Evolutionary conservation across 805 yeast genomes (phyloP).

Genomic region (Yarrowia divulgata): DNA sequence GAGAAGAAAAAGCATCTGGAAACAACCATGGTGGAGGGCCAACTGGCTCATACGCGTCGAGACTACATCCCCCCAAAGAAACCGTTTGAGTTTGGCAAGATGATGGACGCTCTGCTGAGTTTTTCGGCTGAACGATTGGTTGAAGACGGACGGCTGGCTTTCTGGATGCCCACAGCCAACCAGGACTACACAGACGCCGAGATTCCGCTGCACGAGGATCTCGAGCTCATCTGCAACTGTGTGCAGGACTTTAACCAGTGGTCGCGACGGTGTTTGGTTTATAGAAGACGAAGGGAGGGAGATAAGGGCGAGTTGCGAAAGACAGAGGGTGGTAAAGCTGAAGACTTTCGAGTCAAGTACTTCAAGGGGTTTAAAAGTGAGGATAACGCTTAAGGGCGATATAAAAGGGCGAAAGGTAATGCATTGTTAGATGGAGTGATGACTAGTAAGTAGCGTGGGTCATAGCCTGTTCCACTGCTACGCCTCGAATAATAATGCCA

Average conservation of each 20-base stretch:
- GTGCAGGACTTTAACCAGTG: constrained; percentile 92
- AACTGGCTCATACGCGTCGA: constrained; percentile 72
- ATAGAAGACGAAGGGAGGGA: constrained; percentile 62
- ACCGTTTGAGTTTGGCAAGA: constrained; percentile 78
- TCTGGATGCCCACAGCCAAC: constrained; percentile 98
- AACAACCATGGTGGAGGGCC: constrained; percentile 72
- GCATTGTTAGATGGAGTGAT: not conserved
- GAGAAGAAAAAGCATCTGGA: constrained; percentile 54
- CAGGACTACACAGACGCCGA: constrained; percentile 70
- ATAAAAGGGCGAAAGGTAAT: not conserved
- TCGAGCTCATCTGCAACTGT: constrained; percentile 74
- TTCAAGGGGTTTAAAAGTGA: constrained; percentile 63
- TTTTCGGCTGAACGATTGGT: constrained; percentile 78
- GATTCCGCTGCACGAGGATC: constrained; percentile 78
- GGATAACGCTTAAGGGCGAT: not conserved
- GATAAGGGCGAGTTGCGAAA: constrained; percentile 55
- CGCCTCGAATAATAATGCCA: no score
- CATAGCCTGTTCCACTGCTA: no score
- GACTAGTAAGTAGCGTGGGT: no score
- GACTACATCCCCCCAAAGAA: constrained; percentile 94
- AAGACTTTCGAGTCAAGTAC: constrained; percentile 79
- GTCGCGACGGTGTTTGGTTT: constrained; percentile 87
- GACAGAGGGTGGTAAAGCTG: constrained; percentile 57
- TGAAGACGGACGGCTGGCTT: constrained; percentile 79
- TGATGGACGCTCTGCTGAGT: constrained; percentile 77